Base-by-base conservation (phyloP, 148 eudicot genomes). In the Camellia sinensis region DNA sequence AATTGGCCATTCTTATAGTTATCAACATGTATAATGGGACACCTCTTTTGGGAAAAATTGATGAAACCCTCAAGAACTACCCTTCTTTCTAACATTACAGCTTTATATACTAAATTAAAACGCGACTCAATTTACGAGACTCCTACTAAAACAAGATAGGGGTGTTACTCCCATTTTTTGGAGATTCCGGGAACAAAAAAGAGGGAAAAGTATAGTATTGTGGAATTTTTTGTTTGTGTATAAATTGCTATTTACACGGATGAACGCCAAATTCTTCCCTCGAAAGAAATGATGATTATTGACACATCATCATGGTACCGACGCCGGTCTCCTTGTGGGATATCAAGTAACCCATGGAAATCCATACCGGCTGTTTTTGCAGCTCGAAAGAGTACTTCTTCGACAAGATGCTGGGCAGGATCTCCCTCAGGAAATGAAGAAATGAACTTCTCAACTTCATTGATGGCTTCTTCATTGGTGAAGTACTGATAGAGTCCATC, bases 401-500 rank as follows among this genome's bases (percentile, higher is more conserved):
- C 97, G 11, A 95, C 92, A 22, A 95, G 90, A 86, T 95, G 98
- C 74, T 95, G 98, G 12, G 98, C 98, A 1, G 98, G 98, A 80
- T 95, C 98, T 19, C 98, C 98, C 57, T 95, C 98, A 0, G 98
- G 98, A 7, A 83, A 89, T 41, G 76, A 78, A 19, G 91, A 80
- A 75, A 95, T 88, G 89, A 95, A 95, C 71, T 44, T 84, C 82
- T 95, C 97, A 22, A 95, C 92, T 85, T 95, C 94, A 9, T 91
- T 82, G 63, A 93, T 85, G 6, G 93, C 98, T 82, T 95, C 98
- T 69, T 93, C 89, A 37, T 95, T 95, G 40, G 95, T 90, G 83
- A 95, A 92, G 85, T 93, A 95, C 65, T 95, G 98, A 75, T 95
- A 95, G 61, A 95, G 94, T 0, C 98, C 98, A 80, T 95, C 98